phyloP scores from a whole-genome alignment of 2,329 filamentous ascomycete genomes.

The Pseudocercospora macadamiae region DNA sequence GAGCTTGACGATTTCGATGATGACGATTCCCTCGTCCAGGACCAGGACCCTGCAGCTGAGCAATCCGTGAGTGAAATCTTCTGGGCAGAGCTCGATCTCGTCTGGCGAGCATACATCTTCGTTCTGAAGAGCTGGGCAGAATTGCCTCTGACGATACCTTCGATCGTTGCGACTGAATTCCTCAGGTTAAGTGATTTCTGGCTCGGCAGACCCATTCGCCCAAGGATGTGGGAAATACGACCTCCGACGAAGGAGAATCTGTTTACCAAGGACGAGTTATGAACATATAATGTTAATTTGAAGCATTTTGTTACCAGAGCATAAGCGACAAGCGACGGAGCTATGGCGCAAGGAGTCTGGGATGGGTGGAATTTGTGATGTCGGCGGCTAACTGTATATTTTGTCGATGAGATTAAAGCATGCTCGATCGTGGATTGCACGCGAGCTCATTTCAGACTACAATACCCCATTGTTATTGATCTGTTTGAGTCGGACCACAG shows the following conservation, averaged over 20 bases:
- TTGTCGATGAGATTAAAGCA: too few species aligned
- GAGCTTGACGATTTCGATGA: conserved; percentile 34
- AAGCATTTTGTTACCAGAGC: neutral
- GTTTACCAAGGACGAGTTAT: conserved; percentile 36
- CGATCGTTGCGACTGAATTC: conserved; percentile 58
- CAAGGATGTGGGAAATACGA: conserved; percentile 59
- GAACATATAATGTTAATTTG: conserved; percentile 13
- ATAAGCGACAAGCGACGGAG: conserved; percentile 14
- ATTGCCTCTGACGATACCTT: conserved; percentile 33
- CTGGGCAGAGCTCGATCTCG: conserved; percentile 63
- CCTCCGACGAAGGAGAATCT: too few species aligned
- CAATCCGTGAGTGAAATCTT: conserved; percentile 61
- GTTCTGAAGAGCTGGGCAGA: conserved; percentile 72
- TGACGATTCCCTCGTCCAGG: neutral
- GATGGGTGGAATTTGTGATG: neutral
- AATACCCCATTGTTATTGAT: neutral
- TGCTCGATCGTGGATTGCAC: too few species aligned
- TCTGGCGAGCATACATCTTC: conserved; percentile 65
- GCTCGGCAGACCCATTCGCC: conserved; percentile 63
- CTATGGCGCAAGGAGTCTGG: conserved; percentile 1
- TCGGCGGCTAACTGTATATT: neutral
- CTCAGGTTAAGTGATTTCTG: conserved; percentile 63
- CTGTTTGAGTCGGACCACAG: neutral
- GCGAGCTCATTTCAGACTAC: too few species aligned
- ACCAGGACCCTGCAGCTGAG: conserved; percentile 23